phyloP scores from a whole-genome alignment of 208 protist species.

The Trypanosoma platydactyli region DNA sequence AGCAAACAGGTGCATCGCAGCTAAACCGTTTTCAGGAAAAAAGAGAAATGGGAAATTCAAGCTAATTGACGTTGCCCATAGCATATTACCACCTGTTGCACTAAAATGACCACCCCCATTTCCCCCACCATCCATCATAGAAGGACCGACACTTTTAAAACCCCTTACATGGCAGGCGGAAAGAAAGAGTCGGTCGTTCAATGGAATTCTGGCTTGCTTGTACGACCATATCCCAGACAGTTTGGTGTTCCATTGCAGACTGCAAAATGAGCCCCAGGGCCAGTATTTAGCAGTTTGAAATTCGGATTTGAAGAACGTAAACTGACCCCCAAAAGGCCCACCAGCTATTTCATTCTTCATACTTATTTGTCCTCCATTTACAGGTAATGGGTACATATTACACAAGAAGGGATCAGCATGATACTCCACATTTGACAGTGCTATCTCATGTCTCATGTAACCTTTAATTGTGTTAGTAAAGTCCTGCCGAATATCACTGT shows the following conservation, averaged over 20 bases:
- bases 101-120: slow-evolving; percentile 43
- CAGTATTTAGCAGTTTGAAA: slow-evolving; percentile 71
- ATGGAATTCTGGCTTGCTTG: slow-evolving; percentile 50
- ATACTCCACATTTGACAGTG: slow-evolving; percentile 48
- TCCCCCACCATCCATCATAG: slow-evolving; percentile 51
- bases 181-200: slow-evolving; percentile 87
- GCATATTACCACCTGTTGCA: slow-evolving; percentile 79
- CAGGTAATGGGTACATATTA: slow-evolving; percentile 85
- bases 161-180: slow-evolving; percentile 76
- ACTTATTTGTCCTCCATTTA: slow-evolving; percentile 51
- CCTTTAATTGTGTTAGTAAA: slow-evolving; percentile 69
- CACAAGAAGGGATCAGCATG: slow-evolving; percentile 75
- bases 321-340: slow-evolving; percentile 49
- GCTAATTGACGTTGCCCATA: slow-evolving; percentile 79
- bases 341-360: slow-evolving; percentile 71
- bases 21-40: slow-evolving; percentile 79
- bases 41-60: slow-evolving; percentile 85
- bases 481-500: slow-evolving; percentile 36
- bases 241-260: slow-evolving; percentile 68
- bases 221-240: slow-evolving; percentile 74
- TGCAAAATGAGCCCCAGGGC: slow-evolving; percentile 70
- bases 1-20: slow-evolving; percentile 82
- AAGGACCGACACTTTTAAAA: slow-evolving; percentile 78
- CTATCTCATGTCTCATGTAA: slow-evolving; percentile 64
- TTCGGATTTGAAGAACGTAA: slow-evolving; percentile 71